Percentiles rank a stretch among this genome's conserved stretches.
phyloP scores from a whole-genome alignment of 371 early-diverging fungal genomes.

The Mucor sp. region DNA sequence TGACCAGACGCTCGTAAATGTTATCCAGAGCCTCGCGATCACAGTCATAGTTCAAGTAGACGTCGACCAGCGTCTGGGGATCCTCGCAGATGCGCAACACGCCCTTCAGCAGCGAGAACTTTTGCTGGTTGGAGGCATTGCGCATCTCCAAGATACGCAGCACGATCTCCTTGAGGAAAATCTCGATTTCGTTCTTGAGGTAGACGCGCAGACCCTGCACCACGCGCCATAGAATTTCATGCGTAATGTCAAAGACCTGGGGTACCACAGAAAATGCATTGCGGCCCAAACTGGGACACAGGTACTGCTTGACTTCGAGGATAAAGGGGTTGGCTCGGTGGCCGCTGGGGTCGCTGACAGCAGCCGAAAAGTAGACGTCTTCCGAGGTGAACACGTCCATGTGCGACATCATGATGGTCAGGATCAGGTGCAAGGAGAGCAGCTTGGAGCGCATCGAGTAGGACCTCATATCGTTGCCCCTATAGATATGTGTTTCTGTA shows the following conservation, averaged over 20 bases:
- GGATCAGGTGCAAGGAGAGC: slow-evolving; percentile 62
- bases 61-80: slow-evolving; percentile 90
- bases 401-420: slow-evolving; percentile 58
- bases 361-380: slow-evolving; percentile 36
- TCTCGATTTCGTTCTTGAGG: slow-evolving; percentile 79
- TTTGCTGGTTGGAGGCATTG: slow-evolving; percentile 54
- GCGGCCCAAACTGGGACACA: slow-evolving; percentile 78
- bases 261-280: slow-evolving; percentile 80
- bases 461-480: slow-evolving; percentile 54
- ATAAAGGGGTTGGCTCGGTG: slow-evolving; percentile 61
- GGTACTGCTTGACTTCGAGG: slow-evolving; percentile 80
- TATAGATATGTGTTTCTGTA: slow-evolving; percentile 7
- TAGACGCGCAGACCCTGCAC: slow-evolving; percentile 69
- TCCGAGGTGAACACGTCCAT: slow-evolving; percentile 59
- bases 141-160: slow-evolving; percentile 73
- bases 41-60: slow-evolving; percentile 98
- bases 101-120: slow-evolving; percentile 49
- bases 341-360: slow-evolving; percentile 24
- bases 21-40: slow-evolving; percentile 56
- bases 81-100: slow-evolving; percentile 63
- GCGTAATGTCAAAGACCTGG: slow-evolving; percentile 81
- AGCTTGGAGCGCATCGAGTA: slow-evolving; percentile 68
- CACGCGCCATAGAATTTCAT: slow-evolving; percentile 81
- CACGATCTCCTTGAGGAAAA: slow-evolving; percentile 73
- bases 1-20: slow-evolving; percentile 59